phyloP scores from a whole-genome alignment of 768 basidiomycete species.

The Gelatoporia subvermispora region DNA sequence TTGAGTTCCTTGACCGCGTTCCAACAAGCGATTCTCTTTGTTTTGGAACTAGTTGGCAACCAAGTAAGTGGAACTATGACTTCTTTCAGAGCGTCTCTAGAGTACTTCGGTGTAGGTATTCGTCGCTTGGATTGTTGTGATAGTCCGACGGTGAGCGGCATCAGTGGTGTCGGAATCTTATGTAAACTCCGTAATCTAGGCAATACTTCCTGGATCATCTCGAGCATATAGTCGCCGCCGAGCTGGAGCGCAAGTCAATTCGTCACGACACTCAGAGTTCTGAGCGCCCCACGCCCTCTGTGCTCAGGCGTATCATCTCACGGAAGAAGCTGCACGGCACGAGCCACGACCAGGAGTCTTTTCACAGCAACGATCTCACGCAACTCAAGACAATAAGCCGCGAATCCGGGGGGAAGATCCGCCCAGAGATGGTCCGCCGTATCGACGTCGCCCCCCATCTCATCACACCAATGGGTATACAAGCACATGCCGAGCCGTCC shows the following conservation, averaged over 20 bases:
- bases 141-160: conserved; percentile 27
- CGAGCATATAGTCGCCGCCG: conserved; percentile 17
- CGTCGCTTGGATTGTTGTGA: conserved; percentile 37
- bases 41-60: conserved; percentile 22
- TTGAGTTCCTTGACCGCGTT: conserved; percentile 23
- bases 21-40: conserved; percentile 24
- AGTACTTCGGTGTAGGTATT: conserved; percentile 18
- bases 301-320: no score
- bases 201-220: conserved; percentile 20
- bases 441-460: conserved; percentile 15
- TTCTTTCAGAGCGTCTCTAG: neutral
- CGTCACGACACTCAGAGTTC: neutral
- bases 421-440: conserved; percentile 18
- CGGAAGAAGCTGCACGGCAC: no score
- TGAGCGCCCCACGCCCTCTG: no score
- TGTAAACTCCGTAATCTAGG: conserved; percentile 3
- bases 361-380: neutral
- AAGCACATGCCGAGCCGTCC: neutral
- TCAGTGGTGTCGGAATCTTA: neutral
- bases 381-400: neutral
- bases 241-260: conserved; percentile 3
- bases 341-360: no score
- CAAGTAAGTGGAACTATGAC: conserved; percentile 11
- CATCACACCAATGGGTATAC: conserved; percentile 15
- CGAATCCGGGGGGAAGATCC: neutral